Conservation (phyloP, 2,329 filamentous ascomycete species). For the Aureobasidium sp. region DNA sequence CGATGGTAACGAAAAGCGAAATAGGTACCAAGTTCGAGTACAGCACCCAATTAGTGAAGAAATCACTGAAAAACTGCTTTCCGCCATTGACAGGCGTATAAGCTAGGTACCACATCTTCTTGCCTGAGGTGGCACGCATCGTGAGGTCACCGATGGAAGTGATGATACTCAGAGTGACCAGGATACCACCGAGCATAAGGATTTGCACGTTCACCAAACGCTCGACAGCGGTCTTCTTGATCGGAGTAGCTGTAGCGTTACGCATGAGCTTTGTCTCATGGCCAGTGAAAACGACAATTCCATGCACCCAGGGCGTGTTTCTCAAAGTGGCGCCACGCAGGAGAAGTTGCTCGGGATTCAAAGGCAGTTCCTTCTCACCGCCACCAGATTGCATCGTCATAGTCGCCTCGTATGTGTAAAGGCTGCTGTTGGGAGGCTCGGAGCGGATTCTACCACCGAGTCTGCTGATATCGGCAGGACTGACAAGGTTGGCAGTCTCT, state of each 20-base stretch:
- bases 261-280: conserved; percentile 99
- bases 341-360: conserved; percentile 87
- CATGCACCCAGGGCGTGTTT: conserved; percentile 96
- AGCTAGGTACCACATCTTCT: conserved; percentile 63
- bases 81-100: conserved; percentile 59
- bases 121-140: conserved; percentile 55
- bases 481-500: conserved; percentile 82
- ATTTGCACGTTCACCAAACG: conserved; percentile 90
- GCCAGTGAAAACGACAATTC: conserved; percentile 90
- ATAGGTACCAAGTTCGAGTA: conserved; percentile 96
- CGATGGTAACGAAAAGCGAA: conserved; percentile 93
- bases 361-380: conserved; percentile 82
- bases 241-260: conserved; percentile 92
- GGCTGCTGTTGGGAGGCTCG: conserved; percentile 94
- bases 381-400: conserved; percentile 84
- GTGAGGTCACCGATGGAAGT: conserved; percentile 88
- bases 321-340: conserved; percentile 86
- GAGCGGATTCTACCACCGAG: conserved; percentile 81
- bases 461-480: conserved; percentile 73
- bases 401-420: conserved; percentile 97
- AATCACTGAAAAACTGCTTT: conserved; percentile 80
- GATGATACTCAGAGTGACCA: conserved; percentile 76
- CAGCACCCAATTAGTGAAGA: conserved; percentile 97
- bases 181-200: conserved; percentile 75
- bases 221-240: conserved; percentile 96